These are phyloP conservation scores for Nyssa sinensis DNA, from an alignment of 148 eudicot genomes.

Conservation along the genomic window DNA sequence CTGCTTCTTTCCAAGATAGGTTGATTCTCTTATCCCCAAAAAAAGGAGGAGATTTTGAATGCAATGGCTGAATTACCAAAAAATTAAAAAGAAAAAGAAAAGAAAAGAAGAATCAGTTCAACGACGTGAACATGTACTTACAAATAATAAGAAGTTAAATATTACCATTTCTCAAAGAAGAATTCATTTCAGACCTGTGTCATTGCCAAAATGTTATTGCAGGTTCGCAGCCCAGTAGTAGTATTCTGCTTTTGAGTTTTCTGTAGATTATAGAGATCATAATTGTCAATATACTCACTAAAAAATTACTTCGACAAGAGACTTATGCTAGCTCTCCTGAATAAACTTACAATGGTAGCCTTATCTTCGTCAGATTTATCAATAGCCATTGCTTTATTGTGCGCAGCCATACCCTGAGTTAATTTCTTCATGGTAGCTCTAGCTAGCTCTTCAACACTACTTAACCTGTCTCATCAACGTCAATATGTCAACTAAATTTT, in stretches of 20 bases:
- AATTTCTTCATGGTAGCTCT: slow-evolving; percentile 77
- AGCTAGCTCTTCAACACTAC: slow-evolving; percentile 75
- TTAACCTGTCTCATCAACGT: slow-evolving; percentile 48
- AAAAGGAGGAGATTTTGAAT: slow-evolving; percentile 43
- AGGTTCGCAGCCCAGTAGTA: slow-evolving; percentile 74
- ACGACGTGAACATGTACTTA: neutral
- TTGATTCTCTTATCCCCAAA: slow-evolving; percentile 49
- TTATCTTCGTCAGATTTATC: slow-evolving; percentile 78
- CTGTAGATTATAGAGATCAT: slow-evolving; percentile 36
- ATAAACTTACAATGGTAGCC: slow-evolving; percentile 63
- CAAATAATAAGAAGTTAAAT: neutral
- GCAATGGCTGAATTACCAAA: slow-evolving; percentile 55
- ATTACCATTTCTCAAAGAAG: too few relatives aligned
- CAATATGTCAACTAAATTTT: too few relatives aligned
- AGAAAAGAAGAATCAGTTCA: neutral
- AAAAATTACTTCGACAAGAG: neutral
- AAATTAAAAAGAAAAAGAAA: too few relatives aligned
- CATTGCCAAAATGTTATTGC: slow-evolving; percentile 93
- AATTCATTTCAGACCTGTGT: slow-evolving; percentile 53
- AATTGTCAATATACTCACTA: slow-evolving; percentile 6
- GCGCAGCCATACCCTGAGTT: slow-evolving; percentile 84
- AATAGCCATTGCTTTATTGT: slow-evolving; percentile 70
- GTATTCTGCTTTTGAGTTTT: slow-evolving; percentile 75
- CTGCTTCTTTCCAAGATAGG: slow-evolving; percentile 53
- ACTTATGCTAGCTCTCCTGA: slow-evolving; percentile 8